A percentile compares a stretch with the other conserved stretches of the same genome.
Conservation (phyloP, 192 early-diverging fungal genomes). For the Endogone sp. region DNA sequence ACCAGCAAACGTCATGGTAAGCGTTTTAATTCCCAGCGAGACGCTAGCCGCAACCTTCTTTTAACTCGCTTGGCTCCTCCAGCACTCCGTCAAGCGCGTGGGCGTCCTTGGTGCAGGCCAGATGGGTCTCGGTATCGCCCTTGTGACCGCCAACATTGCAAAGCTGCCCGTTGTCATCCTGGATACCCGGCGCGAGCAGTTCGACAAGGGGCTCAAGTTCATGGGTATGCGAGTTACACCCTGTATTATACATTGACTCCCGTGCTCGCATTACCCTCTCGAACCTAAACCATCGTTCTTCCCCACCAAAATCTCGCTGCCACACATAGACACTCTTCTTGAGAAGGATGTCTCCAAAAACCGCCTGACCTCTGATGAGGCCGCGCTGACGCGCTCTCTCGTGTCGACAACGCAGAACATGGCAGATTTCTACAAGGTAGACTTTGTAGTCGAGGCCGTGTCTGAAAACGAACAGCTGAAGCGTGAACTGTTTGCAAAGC, state of each 20-base stretch:
- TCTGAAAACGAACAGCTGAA: conserved; percentile 86
- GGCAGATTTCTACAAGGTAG: conserved; percentile 56
- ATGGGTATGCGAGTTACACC: conserved; percentile 52
- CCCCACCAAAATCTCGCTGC: too few relatives aligned
- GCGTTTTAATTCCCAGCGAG: not conserved
- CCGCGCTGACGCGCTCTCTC: conserved; percentile 51
- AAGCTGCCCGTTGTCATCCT: conserved; percentile 74
- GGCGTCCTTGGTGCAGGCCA: conserved; percentile 95
- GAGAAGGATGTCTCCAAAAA: conserved; percentile 90
- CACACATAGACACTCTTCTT: conserved; percentile 66
- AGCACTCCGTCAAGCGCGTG: conserved; percentile 30
- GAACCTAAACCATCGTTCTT: not conserved
- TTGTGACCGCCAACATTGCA: conserved; percentile 82
- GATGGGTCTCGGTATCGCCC: conserved; percentile 92
- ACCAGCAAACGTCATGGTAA: not conserved
- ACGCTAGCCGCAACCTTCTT: not conserved
- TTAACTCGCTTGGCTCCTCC: not conserved
- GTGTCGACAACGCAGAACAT: conserved; percentile 61
- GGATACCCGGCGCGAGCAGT: conserved; percentile 74
- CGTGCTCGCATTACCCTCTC: not conserved
- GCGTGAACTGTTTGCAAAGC: conserved; percentile 70
- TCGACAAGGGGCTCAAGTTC: conserved; percentile 78
- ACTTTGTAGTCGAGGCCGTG: conserved; percentile 94
- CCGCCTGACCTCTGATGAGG: conserved; percentile 76
- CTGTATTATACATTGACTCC: not conserved